Base-by-base conservation (phyloP, 1,139 yeast species). In the Yamadazyma dushanensis region DNA sequence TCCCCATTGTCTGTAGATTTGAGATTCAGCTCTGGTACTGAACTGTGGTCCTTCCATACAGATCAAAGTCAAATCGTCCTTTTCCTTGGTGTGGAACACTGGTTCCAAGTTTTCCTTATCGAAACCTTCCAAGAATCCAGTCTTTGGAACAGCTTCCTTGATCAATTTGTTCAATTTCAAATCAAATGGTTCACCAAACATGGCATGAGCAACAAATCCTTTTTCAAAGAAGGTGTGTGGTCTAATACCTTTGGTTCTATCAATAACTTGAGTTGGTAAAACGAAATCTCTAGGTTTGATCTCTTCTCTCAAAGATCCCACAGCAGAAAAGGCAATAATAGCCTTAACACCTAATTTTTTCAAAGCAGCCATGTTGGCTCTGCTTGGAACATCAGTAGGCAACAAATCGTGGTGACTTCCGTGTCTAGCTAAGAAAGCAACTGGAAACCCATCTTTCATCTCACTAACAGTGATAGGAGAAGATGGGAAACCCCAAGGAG, bases 1-100 rank as follows among this genome's bases (percentile, higher is more conserved):
- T 40, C 96, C 96, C 83, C 95, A 85, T 26, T 83, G 65, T 55
- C 89, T 76, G 68, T 92, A 94, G 60, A 92, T 63, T 58, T 76
- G 78, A 14, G 96, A 87, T 66, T 92, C 99, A n/a, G 98, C 97
- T 46, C 98, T 77, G 11, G 98, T 92, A 32, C 95, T 83, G 63
- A 92, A 92, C 39, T 94, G 96, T 3, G 99, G 99, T 26, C 99
- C 99, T 63, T 92, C 99, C 98, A 92, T 92, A 65, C 98, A 92
- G 43, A 94, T 75, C 31, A 94, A 78, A 2, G 95, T 84, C 44
- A 86, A 67, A 53, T 90, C 97, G 38, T 80, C 82, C 35, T 66
- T 68, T 16, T 54, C 46, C 56, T 73, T 78, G 38, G 84, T 70
- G 61, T 83, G 90, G 51, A 83, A 70, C 22, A 59, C 57, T 8